Conservation (phyloP, 2,329 filamentous ascomycete species). For the Tolypocladium album region DNA sequence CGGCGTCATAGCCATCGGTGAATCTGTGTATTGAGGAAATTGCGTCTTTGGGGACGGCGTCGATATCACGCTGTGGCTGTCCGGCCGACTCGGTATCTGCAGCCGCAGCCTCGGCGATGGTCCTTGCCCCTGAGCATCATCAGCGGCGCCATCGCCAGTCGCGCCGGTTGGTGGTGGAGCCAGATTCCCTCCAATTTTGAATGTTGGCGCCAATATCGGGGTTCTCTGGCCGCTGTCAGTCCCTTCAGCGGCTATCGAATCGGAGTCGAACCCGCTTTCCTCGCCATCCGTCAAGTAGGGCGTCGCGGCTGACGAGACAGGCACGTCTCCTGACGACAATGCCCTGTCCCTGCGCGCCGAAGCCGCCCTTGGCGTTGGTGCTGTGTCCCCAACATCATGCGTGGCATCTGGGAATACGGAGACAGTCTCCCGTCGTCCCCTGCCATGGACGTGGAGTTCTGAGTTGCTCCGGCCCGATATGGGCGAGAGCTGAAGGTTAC, state of each 20-base stretch:
- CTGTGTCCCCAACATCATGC: slow-evolving; percentile 4
- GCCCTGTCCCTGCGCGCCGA: slow-evolving; percentile 23
- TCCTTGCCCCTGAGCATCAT: not conserved
- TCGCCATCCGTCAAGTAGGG: slow-evolving; percentile 9
- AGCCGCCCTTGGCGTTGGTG: slow-evolving; percentile 2
- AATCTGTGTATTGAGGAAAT: slow-evolving; percentile 60
- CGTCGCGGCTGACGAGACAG: slow-evolving; percentile 6
- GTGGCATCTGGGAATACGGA: slow-evolving; percentile 10
- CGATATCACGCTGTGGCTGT: slow-evolving; percentile 31
- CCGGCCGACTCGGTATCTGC: slow-evolving; percentile 34
- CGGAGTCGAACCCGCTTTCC: too few relatives aligned
- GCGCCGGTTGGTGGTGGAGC: slow-evolving; percentile 26
- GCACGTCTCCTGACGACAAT: slow-evolving; percentile 33
- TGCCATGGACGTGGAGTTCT: slow-evolving; percentile 15
- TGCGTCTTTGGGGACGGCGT: slow-evolving; percentile 46
- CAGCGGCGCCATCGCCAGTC: not conserved
- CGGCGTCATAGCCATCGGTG: slow-evolving; percentile 33
- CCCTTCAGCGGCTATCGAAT: slow-evolving; percentile 3
- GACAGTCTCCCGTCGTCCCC: slow-evolving; percentile 16
- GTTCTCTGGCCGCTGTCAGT: slow-evolving; percentile 13
- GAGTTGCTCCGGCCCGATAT: slow-evolving; percentile 53
- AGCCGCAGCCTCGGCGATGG: slow-evolving; percentile 23
- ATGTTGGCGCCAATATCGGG: slow-evolving; percentile 19
- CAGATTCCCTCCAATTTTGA: slow-evolving; percentile 27
- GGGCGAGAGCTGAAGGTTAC: slow-evolving; percentile 61